phyloP scores from a whole-genome alignment of 495 filamentous ascomycete species.

The Lasiosphaeris hirsuta region DNA sequence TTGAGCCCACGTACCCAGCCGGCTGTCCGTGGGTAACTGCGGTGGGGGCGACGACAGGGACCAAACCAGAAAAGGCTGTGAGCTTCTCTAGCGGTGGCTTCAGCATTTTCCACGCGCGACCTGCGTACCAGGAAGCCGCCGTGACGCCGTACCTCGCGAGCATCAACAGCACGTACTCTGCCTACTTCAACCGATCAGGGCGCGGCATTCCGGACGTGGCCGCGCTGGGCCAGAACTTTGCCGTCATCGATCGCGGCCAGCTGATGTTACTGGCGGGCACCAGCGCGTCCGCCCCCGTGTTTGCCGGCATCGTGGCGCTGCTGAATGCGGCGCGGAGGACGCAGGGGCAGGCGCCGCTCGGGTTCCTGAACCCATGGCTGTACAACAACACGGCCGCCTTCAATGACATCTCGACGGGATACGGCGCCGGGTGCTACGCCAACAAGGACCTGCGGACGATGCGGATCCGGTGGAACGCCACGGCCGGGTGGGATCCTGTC shows the following conservation, averaged over 20 bases:
- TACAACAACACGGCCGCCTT: conserved; percentile 54
- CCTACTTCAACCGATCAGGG: conserved; percentile 51
- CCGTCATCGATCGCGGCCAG: conserved; percentile 10
- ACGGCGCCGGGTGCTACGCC: conserved; percentile 59
- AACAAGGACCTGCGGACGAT: conserved; percentile 36
- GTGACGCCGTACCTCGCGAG: conserved; percentile 48
- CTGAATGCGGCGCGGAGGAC: conserved; percentile 65
- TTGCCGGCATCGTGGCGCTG: conserved; percentile 60
- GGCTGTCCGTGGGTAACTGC: conserved; percentile 73
- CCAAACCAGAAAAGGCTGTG: conserved; percentile 58
- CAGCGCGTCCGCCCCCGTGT: conserved; percentile 60
- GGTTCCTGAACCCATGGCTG: conserved; percentile 75
- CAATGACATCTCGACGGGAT: conserved; percentile 61
- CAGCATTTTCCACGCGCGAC: conserved; percentile 60
- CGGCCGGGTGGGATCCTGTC: conserved; percentile 46
- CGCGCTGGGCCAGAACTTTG: conserved; percentile 44
- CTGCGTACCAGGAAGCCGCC: conserved; percentile 56
- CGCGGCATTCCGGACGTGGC: conserved; percentile 73
- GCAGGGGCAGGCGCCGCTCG: conserved; percentile 53
- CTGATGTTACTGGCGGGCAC: conserved; percentile 50
- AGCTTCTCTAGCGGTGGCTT: conserved; percentile 59
- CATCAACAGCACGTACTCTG: conserved; percentile 20
- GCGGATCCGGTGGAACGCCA: conserved; percentile 58
- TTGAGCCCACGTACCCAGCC: conserved; percentile 51
- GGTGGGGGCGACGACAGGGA: conserved; percentile 63